phyloP scores from a whole-genome alignment of 257 asterid genomes.

The Solanum etuberosum region DNA sequence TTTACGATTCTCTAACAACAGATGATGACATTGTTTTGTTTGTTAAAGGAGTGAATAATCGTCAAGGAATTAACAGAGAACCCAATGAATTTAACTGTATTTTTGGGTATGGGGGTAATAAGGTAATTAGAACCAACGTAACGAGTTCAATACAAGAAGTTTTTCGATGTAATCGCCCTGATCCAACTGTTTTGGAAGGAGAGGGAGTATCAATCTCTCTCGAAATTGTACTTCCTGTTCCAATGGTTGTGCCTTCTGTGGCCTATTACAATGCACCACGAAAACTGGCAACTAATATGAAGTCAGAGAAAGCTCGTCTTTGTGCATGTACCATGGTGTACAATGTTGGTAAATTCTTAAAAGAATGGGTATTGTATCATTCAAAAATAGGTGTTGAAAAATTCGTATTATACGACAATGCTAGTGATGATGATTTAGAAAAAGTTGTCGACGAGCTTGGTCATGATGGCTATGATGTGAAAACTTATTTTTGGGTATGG shows the following conservation, averaged over 20 bases:
- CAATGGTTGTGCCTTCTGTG: slow-evolving; percentile 53
- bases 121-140: slow-evolving; percentile 50
- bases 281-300: slow-evolving; percentile 6
- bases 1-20: slow-evolving; percentile 59
- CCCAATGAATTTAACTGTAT: slow-evolving; percentile 59
- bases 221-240: slow-evolving; percentile 28
- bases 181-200: background rate
- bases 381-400: slow-evolving; percentile 62
- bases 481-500: slow-evolving; percentile 55
- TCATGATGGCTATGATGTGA: slow-evolving; percentile 39
- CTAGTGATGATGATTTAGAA: slow-evolving; percentile 52
- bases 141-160: slow-evolving; percentile 72
- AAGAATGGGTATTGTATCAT: slow-evolving; percentile 73
- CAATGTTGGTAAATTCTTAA: slow-evolving; percentile 51
- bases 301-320: slow-evolving; percentile 24
- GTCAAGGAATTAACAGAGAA: slow-evolving; percentile 47
- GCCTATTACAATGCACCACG: slow-evolving; percentile 50
- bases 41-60: slow-evolving; percentile 59
- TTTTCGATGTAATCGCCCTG: slow-evolving; percentile 65
- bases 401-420: slow-evolving; percentile 70
- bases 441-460: slow-evolving; percentile 27
- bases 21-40: slow-evolving; percentile 61
- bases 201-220: slow-evolving; percentile 29
- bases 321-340: slow-evolving; percentile 88
- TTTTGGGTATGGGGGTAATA: slow-evolving; percentile 10